Percentiles rank a stretch among this genome's conserved stretches.
Evolutionary conservation across 345 rosid genomes (phyloP).

Genomic region (Hibiscus tridactylites): DNA sequence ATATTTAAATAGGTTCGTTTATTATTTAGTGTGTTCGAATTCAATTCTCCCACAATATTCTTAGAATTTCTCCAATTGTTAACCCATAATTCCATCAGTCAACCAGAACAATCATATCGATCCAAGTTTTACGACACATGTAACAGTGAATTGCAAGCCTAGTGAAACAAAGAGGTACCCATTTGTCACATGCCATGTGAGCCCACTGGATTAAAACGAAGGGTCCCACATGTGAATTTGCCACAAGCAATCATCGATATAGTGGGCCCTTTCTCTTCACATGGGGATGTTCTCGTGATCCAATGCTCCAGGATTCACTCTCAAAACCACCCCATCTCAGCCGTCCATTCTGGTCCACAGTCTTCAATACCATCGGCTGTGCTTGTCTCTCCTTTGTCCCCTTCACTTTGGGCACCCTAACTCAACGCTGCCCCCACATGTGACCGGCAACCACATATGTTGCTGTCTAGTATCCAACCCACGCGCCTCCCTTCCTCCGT

Average conservation of each 20-base stretch:
- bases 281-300: conserved; percentile 33
- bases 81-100: too few species aligned
- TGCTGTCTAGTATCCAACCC: conserved; percentile 15
- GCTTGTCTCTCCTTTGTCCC: conserved; percentile 44
- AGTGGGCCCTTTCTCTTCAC: conserved; percentile 26
- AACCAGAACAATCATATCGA: too few species aligned
- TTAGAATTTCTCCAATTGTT: too few species aligned
- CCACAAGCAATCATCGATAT: conserved; percentile 18
- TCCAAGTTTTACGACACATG: too few species aligned
- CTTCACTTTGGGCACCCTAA: conserved; percentile 14
- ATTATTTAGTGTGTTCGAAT: too few species aligned
- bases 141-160: too few species aligned
- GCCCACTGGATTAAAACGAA: not conserved
- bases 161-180: not conserved
- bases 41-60: too few species aligned
- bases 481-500: conserved; percentile 7
- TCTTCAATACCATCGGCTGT: conserved; percentile 25
- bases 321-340: conserved; percentile 7
- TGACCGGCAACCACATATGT: conserved; percentile 28
- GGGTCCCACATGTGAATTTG: conserved; percentile 23
- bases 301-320: conserved; percentile 19
- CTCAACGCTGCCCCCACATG: conserved; percentile 30
- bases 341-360: conserved; percentile 32
- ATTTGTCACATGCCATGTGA: conserved; percentile 15
- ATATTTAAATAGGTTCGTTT: too few species aligned